A percentile compares a stretch with the other conserved stretches of the same genome.
Conservation (phyloP, 805 yeast species). For the Helenozyma baotianmanensis region DNA sequence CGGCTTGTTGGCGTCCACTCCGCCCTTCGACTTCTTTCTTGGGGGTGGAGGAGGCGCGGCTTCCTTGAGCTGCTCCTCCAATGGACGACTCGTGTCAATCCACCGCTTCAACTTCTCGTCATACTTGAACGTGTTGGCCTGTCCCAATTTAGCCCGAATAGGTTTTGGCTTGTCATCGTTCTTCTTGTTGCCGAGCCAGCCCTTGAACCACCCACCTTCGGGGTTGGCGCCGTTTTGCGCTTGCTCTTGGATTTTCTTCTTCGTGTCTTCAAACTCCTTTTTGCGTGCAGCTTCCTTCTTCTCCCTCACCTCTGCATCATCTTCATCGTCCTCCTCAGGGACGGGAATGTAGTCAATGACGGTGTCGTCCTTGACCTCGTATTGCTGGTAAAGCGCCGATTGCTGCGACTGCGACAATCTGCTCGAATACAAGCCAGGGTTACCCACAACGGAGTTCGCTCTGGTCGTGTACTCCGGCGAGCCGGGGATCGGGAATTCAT, state of each 20-base stretch:
- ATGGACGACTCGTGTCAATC: slow-evolving; percentile 67
- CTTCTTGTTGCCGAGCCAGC: slow-evolving; percentile 32
- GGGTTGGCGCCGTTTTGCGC: slow-evolving; percentile 15
- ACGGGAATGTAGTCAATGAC: slow-evolving; percentile 39
- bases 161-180: slow-evolving; percentile 60
- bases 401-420: slow-evolving; percentile 42
- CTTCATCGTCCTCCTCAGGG: slow-evolving; percentile 40
- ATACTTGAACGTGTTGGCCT: slow-evolving; percentile 60
- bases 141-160: slow-evolving; percentile 82
- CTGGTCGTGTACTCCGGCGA: slow-evolving; percentile 42
- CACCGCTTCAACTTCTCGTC: slow-evolving; percentile 84
- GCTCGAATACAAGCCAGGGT: slow-evolving; percentile 32
- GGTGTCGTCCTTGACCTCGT: slow-evolving; percentile 42
- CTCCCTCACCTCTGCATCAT: slow-evolving; percentile 41
- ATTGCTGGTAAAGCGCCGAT: slow-evolving; percentile 40
- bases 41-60: slow-evolving; percentile 70
- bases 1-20: not conserved
- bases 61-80: slow-evolving; percentile 56
- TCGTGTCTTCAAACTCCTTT: slow-evolving; percentile 19
- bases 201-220: slow-evolving; percentile 46
- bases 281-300: slow-evolving; percentile 31
- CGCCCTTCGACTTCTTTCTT: slow-evolving; percentile 22
- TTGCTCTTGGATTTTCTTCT: slow-evolving; percentile 11
- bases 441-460: slow-evolving; percentile 40
- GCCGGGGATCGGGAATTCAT: slow-evolving; percentile 42